These are phyloP conservation scores for Pestalotiopsis sp. DNA, from an alignment of 2,329 filamentous ascomycete genomes.

Conservation along the genomic window DNA sequence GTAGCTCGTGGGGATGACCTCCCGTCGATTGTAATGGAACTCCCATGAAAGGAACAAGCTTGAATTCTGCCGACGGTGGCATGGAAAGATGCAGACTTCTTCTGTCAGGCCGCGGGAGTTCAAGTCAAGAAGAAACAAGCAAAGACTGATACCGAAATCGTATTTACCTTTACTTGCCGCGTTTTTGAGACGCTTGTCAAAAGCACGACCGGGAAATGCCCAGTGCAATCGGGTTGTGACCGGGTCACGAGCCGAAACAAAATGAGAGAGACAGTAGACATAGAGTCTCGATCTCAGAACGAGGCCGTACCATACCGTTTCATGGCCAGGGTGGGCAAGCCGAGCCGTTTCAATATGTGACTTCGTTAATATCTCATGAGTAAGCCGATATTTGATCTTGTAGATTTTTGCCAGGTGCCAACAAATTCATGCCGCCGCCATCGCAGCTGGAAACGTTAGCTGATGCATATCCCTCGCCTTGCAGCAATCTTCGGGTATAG, in stretches of 20 bases:
- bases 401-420: neutral
- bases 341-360: neutral
- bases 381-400: neutral
- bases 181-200: neutral
- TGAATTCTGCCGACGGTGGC: neutral
- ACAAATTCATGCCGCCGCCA: neutral
- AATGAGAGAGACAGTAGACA: neutral
- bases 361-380: neutral
- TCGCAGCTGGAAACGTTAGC: neutral
- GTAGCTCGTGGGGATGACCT: neutral
- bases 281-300: neutral
- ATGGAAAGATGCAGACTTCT: too few relatives aligned
- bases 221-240: neutral
- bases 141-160: neutral
- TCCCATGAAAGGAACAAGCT: neutral
- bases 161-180: neutral
- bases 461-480: too few relatives aligned
- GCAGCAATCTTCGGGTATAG: too few relatives aligned
- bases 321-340: neutral
- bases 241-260: neutral
- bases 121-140: neutral
- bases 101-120: too few relatives aligned
- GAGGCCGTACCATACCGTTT: neutral
- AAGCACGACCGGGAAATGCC: neutral
- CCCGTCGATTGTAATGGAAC: neutral